phyloP scores from a whole-genome alignment of 495 filamentous ascomycete genomes.

The Neurospora sp. region DNA sequence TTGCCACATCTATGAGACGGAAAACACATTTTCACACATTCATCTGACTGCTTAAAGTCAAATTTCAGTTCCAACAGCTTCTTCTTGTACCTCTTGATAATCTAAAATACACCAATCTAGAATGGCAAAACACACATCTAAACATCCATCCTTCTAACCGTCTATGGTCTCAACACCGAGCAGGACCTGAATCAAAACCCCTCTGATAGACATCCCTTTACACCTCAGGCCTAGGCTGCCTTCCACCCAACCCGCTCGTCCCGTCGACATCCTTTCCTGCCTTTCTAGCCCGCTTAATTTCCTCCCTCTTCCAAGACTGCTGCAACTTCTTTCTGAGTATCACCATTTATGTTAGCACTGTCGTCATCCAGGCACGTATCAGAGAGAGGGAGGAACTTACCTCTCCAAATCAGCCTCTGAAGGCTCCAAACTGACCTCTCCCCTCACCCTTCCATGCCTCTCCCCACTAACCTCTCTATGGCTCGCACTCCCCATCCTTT shows the following conservation, averaged over 20 bases:
- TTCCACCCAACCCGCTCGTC: not conserved
- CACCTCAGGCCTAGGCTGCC: not conserved
- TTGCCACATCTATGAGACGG: too few relatives aligned
- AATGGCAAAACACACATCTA: too few relatives aligned
- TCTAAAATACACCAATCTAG: too few relatives aligned
- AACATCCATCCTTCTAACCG: too few relatives aligned
- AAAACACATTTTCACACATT: too few relatives aligned
- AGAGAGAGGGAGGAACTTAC: conserved; percentile 19
- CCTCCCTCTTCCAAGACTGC: conserved; percentile 20
- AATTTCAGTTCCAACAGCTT: too few relatives aligned
- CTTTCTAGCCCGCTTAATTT: conserved; percentile 22
- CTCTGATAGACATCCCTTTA: too few relatives aligned
- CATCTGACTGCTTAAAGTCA: too few relatives aligned
- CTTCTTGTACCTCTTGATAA: too few relatives aligned
- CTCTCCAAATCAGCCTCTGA: conserved; percentile 31
- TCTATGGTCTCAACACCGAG: too few relatives aligned
- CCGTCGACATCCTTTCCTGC: conserved; percentile 19
- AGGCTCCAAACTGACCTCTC: conserved; percentile 17
- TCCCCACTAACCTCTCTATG: not conserved
- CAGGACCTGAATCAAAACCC: too few relatives aligned
- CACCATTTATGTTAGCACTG: not conserved
- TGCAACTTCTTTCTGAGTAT: conserved; percentile 21
- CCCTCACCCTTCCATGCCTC: conserved; percentile 13
- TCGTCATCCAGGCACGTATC: not conserved
- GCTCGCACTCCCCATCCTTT: not conserved